phyloP scores from a whole-genome alignment of 176 grass and related monocot species.

The Aegilops speltoides region DNA sequence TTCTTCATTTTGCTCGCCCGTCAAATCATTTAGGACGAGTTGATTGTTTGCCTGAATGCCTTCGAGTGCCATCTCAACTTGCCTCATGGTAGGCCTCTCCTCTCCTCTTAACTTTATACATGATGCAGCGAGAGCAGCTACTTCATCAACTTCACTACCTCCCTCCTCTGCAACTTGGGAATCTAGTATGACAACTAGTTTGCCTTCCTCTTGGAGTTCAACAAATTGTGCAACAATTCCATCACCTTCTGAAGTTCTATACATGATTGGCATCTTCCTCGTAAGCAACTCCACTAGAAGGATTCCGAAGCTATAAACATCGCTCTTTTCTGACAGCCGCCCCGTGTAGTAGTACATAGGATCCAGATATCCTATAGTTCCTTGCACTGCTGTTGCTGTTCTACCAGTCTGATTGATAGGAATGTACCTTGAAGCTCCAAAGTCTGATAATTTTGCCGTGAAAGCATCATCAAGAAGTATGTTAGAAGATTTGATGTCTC shows the following conservation, averaged over 20 bases:
- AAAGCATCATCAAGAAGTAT: too few relatives aligned
- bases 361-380: constrained; percentile 11
- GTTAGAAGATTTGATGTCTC: too few relatives aligned
- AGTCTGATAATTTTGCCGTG: too few relatives aligned
- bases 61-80: constrained; percentile 15
- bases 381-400: not conserved
- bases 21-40: too few relatives aligned
- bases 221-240: not conserved
- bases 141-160: not conserved
- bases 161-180: constrained; percentile 7
- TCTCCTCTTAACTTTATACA: constrained; percentile 19
- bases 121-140: not conserved
- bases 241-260: not conserved
- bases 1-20: too few relatives aligned
- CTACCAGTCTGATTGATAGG: constrained; percentile 35
- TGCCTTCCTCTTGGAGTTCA: not conserved
- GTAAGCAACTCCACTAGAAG: constrained; percentile 1
- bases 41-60: not conserved
- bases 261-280: constrained; percentile 9
- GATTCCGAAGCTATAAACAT: constrained; percentile 32
- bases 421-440: constrained; percentile 1
- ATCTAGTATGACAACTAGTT: not conserved
- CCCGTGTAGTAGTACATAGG: constrained; percentile 47
- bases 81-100: not conserved
- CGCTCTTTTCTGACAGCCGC: constrained; percentile 28